These are phyloP conservation scores for Moelleriella libera DNA, from an alignment of 2,329 filamentous ascomycete genomes.

Conservation along the genomic window DNA sequence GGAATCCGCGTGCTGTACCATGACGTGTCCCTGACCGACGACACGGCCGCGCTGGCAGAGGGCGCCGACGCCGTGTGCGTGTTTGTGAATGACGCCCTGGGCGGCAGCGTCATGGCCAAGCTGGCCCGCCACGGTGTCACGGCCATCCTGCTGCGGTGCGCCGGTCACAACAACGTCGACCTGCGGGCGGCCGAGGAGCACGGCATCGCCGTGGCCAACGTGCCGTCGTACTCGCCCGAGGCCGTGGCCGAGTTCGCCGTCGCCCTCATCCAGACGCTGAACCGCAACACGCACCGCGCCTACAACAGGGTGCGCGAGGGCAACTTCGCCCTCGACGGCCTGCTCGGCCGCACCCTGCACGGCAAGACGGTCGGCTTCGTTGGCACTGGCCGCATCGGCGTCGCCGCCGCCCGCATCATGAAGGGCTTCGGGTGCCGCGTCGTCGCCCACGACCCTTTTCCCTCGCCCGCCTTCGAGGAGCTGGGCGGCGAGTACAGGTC, in stretches of 20 bases:
- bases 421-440: slow-evolving; percentile 50
- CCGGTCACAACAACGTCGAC: slow-evolving; percentile 55
- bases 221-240: slow-evolving; percentile 55
- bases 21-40: slow-evolving; percentile 37
- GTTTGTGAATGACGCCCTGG: slow-evolving; percentile 52
- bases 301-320: slow-evolving; percentile 56
- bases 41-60: slow-evolving; percentile 40
- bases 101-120: slow-evolving; percentile 32
- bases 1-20: slow-evolving; percentile 39
- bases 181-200: slow-evolving; percentile 37
- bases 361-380: slow-evolving; percentile 54
- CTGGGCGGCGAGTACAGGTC: slow-evolving; percentile 38
- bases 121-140: slow-evolving; percentile 36
- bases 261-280: slow-evolving; percentile 52
- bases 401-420: slow-evolving; percentile 47
- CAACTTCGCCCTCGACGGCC: slow-evolving; percentile 52
- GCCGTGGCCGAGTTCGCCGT: slow-evolving; percentile 57
- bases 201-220: slow-evolving; percentile 48
- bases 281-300: slow-evolving; percentile 52
- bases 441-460: slow-evolving; percentile 46
- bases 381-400: slow-evolving; percentile 51
- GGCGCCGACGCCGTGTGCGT: slow-evolving; percentile 46
- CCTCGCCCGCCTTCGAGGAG: slow-evolving; percentile 30
- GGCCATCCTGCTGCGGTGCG: slow-evolving; percentile 50
- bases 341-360: slow-evolving; percentile 45